Percentiles rank a stretch among this genome's conserved stretches.
Evolutionary conservation across 2,329 filamentous ascomycete genomes (phyloP).

Genomic region (Paecilomyces dactylethromorphus): DNA sequence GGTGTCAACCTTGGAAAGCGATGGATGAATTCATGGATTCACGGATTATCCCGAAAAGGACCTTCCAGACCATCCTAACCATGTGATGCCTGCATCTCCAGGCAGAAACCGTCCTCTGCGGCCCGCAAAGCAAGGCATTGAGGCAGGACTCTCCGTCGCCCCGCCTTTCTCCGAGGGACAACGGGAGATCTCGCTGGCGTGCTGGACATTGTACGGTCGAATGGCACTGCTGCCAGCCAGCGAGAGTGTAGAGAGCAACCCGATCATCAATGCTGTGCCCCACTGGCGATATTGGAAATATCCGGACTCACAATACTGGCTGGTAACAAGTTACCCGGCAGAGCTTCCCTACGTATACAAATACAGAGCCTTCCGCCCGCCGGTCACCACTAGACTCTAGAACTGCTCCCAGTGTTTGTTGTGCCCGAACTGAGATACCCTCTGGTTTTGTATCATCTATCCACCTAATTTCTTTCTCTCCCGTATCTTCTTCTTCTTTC

Average conservation of each 20-base stretch:
- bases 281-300: conserved; percentile 32
- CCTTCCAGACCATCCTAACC: no score
- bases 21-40: neutral
- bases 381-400: neutral
- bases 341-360: conserved; percentile 1
- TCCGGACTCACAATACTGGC: conserved; percentile 21
- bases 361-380: neutral
- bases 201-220: conserved; percentile 17
- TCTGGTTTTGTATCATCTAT: neutral
- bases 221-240: conserved; percentile 15
- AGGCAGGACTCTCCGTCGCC: neutral
- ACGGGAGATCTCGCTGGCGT: conserved; percentile 32
- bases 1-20: neutral
- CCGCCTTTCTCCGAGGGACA: conserved; percentile 27
- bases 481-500: conserved; percentile 1
- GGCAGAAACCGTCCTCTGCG: neutral
- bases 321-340: conserved; percentile 10
- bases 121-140: neutral
- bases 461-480: conserved; percentile 8
- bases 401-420: conserved; percentile 1
- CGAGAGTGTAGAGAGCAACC: conserved; percentile 17
- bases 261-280: conserved; percentile 15
- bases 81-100: conserved; percentile 1
- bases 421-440: neutral
- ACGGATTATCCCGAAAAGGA: neutral